phyloP scores from a whole-genome alignment of 441 rosid species.

The Mallotus japonicus region DNA sequence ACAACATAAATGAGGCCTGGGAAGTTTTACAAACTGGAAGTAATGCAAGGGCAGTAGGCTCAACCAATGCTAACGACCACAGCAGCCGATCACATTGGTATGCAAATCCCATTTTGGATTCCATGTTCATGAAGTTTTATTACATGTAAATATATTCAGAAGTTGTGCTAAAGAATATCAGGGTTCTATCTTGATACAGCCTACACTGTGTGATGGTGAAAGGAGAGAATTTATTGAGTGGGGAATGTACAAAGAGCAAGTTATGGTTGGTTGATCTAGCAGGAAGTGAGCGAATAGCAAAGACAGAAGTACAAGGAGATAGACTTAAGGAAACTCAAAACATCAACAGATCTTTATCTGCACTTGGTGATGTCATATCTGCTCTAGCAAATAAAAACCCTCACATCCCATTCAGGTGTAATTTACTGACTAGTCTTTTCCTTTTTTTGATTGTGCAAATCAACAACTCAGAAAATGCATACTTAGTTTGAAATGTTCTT shows the following conservation, averaged over 20 bases:
- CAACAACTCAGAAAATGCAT: background rate
- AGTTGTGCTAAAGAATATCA: constrained; percentile 11
- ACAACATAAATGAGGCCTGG: constrained; percentile 80
- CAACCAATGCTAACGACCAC: constrained; percentile 86
- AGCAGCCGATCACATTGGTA: constrained; percentile 99
- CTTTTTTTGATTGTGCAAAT: constrained; percentile 12
- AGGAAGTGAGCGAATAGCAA: constrained; percentile 93
- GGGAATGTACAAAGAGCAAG: constrained; percentile 88
- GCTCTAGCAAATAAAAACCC: constrained; percentile 92
- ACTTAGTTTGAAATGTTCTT: constrained; percentile 14
- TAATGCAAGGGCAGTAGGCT: constrained; percentile 82
- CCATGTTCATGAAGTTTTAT: background rate
- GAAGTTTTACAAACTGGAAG: constrained; percentile 85
- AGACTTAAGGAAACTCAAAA: constrained; percentile 93
- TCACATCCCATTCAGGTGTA: constrained; percentile 86
- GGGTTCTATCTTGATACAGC: constrained; percentile 39
- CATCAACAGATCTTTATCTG: constrained; percentile 91
- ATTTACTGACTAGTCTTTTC: background rate
- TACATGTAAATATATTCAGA: background rate
- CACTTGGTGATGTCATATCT: constrained; percentile 95
- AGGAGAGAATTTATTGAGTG: constrained; percentile 81
- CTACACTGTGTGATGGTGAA: constrained; percentile 86
- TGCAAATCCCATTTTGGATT: constrained; percentile 13
- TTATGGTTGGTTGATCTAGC: constrained; percentile 95
- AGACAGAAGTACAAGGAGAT: constrained; percentile 91